phyloP scores from a whole-genome alignment of 2,329 filamentous ascomycete genomes.

The Trichoderma koningii region DNA sequence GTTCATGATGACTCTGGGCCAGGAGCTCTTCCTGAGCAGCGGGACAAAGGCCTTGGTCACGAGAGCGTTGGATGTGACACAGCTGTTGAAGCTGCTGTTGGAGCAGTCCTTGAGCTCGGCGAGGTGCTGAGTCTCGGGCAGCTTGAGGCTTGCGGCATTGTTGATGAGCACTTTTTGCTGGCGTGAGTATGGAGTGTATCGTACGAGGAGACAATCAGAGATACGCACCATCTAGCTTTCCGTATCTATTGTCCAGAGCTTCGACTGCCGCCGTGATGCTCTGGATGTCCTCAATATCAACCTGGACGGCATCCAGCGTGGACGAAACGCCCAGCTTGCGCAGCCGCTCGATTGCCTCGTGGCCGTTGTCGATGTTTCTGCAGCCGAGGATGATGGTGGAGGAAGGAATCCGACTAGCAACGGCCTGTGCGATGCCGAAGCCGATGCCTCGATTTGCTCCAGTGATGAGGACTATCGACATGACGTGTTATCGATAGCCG shows the following conservation, averaged over 20 bases:
- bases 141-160: constrained; percentile 25
- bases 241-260: constrained; percentile 28
- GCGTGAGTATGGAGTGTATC: too few relatives aligned
- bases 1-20: constrained; percentile 30
- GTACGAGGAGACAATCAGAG: neutral
- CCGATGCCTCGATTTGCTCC: constrained; percentile 39
- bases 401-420: constrained; percentile 32
- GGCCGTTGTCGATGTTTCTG: neutral
- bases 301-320: constrained; percentile 22
- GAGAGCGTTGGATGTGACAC: constrained; percentile 28
- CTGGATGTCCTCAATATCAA: constrained; percentile 30
- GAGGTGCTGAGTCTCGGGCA: constrained; percentile 5
- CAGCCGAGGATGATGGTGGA: constrained; percentile 35
- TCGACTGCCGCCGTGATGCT: constrained; percentile 27
- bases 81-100: constrained; percentile 30
- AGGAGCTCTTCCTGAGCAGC: constrained; percentile 23
- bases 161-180: constrained; percentile 19
- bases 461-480: constrained; percentile 22
- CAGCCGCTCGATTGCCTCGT: constrained; percentile 14
- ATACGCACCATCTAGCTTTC: constrained; percentile 30
- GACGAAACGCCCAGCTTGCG: constrained; percentile 1
- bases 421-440: constrained; percentile 34
- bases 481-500: neutral
- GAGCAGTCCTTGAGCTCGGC: constrained; percentile 20
- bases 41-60: constrained; percentile 27